phyloP scores from a whole-genome alignment of 306 rosid species.

The Prinsepia uniflora region DNA sequence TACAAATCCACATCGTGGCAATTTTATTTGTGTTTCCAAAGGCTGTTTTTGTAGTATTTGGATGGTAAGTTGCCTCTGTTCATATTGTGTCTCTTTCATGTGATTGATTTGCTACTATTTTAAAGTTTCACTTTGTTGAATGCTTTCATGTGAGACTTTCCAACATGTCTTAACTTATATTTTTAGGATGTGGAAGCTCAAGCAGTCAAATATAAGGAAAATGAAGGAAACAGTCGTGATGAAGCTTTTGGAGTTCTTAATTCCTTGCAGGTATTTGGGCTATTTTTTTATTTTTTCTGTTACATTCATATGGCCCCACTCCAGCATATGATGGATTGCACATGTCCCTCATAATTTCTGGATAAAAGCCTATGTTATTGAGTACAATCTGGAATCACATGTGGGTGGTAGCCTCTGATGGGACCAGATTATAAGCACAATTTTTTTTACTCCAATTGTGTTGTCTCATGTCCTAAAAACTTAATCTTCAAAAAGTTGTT shows the following conservation, averaged over 20 bases:
- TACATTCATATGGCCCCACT: not conserved
- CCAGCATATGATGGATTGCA: not conserved
- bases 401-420: not conserved
- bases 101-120: constrained; percentile 7
- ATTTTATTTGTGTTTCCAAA: not conserved
- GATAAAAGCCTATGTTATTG: not conserved
- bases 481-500: not conserved
- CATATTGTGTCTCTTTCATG: not conserved
- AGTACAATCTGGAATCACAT: not conserved
- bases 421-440: not conserved
- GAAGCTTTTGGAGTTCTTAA: constrained; percentile 47
- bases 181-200: constrained; percentile 60
- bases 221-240: constrained; percentile 40
- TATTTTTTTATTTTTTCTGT: not conserved
- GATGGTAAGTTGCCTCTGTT: not conserved
- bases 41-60: not conserved
- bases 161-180: constrained; percentile 13
- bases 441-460: not conserved
- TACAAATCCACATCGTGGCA: not conserved
- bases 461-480: not conserved
- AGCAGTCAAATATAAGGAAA: constrained; percentile 49
- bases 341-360: not conserved
- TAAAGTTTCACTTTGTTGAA: not conserved
- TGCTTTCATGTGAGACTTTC: constrained; percentile 17
- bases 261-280: constrained; percentile 59